phyloP scores from a whole-genome alignment of 2,329 filamentous ascomycete species.

The Aschersonia sp. region DNA sequence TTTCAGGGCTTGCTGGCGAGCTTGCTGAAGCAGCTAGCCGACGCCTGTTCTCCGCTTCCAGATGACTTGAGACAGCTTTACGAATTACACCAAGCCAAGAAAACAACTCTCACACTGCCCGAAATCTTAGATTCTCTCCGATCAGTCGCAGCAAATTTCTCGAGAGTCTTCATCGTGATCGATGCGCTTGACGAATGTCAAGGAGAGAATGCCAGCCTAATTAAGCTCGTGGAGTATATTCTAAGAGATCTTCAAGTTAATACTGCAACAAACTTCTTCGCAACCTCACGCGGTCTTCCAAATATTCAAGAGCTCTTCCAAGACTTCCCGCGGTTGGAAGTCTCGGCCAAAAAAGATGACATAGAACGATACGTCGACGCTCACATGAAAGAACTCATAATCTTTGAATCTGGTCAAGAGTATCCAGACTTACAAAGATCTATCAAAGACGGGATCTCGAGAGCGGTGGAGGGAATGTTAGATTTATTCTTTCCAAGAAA shows the following conservation, averaged over 20 bases:
- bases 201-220: not conserved
- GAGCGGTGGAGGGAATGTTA: not conserved
- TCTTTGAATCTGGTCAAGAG: not conserved
- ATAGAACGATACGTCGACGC: not conserved
- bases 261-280: not conserved
- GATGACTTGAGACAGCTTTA: not conserved
- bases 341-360: not conserved
- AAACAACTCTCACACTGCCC: not conserved
- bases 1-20: constrained; percentile 12
- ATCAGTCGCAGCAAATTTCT: not conserved
- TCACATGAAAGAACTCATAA: not conserved
- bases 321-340: not conserved
- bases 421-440: not conserved
- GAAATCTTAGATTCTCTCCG: not conserved
- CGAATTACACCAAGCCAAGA: not conserved
- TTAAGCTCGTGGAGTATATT: not conserved
- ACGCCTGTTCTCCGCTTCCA: constrained; percentile 3
- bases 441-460: not conserved
- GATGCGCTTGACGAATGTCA: constrained; percentile 14
- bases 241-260: not conserved
- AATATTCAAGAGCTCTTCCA: not conserved
- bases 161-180: constrained; percentile 9
- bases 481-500: not conserved
- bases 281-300: not conserved
- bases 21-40: constrained; percentile 17